Evolutionary conservation across 2,329 filamentous ascomycete species (phyloP).

Genomic region (Thielaviopsis cerberus): DNA sequence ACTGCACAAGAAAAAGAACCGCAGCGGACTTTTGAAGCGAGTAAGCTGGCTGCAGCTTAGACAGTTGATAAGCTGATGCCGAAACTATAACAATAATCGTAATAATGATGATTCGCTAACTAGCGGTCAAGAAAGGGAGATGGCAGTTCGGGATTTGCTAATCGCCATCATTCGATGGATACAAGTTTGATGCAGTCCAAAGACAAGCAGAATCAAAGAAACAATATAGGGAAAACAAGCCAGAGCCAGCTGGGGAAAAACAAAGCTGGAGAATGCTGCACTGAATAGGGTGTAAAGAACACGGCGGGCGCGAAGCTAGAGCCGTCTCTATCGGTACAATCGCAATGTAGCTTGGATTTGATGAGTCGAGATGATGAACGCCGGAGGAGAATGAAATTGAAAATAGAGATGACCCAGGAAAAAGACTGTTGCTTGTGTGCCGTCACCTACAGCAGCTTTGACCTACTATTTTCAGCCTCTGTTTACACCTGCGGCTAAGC

Average conservation of each 20-base stretch:
- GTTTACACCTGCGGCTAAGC: neutral
- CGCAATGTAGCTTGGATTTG: neutral
- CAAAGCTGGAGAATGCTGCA: neutral
- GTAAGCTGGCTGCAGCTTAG: neutral
- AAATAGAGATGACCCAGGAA: neutral
- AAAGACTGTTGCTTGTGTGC: neutral
- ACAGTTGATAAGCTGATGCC: neutral
- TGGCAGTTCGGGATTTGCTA: neutral
- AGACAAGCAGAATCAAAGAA: neutral
- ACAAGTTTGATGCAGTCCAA: neutral
- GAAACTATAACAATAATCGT: neutral
- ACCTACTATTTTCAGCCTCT: neutral
- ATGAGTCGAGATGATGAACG: neutral
- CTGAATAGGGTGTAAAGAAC: neutral
- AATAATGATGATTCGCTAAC: neutral
- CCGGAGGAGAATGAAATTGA: neutral
- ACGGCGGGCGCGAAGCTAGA: neutral
- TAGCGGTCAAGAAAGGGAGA: neutral
- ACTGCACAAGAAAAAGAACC: neutral
- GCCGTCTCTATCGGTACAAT: neutral
- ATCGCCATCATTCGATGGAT: neutral
- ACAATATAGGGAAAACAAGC: neutral
- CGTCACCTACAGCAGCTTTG: neutral
- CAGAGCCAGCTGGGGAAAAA: neutral
- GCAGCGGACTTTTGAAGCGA: neutral